Evolutionary conservation across 2,329 filamentous ascomycete genomes (phyloP).

Genomic region (Chalara sp.): DNA sequence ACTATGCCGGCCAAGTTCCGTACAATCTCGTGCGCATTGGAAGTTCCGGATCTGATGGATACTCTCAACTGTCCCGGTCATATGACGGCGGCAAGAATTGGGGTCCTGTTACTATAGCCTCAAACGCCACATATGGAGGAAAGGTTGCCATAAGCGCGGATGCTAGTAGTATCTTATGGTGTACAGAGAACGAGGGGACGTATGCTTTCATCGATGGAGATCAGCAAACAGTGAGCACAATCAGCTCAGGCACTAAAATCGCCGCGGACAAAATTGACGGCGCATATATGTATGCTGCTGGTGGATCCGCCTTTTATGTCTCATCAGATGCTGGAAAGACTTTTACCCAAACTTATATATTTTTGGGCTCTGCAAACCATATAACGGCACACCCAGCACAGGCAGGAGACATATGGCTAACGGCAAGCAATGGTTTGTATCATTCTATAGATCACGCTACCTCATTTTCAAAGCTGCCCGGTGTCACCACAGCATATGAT

Average conservation of each 20-base stretch:
- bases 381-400: constrained; percentile 42
- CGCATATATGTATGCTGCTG: neutral
- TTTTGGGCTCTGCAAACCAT: constrained; percentile 43
- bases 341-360: constrained; percentile 31
- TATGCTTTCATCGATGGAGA: too few species aligned
- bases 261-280: constrained; percentile 43
- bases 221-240: too few species aligned
- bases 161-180: constrained; percentile 27
- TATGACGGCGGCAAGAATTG: too few species aligned
- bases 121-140: too few species aligned
- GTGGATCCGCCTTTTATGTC: constrained; percentile 35
- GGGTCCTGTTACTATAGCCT: too few species aligned
- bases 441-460: constrained; percentile 35
- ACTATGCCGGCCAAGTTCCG: constrained; percentile 31
- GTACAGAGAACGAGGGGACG: too few species aligned
- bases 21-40: constrained; percentile 27
- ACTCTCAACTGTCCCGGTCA: too few species aligned
- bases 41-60: too few species aligned
- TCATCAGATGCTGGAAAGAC: constrained; percentile 40
- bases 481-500: constrained; percentile 19
- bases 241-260: constrained; percentile 34
- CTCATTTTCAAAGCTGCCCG: constrained; percentile 12
- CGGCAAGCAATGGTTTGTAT: constrained; percentile 46
- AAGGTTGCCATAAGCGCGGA: too few species aligned
- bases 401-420: constrained; percentile 53